Conservation (phyloP, 192 early-diverging fungal genomes). For the Mortierella hygrophila region DNA sequence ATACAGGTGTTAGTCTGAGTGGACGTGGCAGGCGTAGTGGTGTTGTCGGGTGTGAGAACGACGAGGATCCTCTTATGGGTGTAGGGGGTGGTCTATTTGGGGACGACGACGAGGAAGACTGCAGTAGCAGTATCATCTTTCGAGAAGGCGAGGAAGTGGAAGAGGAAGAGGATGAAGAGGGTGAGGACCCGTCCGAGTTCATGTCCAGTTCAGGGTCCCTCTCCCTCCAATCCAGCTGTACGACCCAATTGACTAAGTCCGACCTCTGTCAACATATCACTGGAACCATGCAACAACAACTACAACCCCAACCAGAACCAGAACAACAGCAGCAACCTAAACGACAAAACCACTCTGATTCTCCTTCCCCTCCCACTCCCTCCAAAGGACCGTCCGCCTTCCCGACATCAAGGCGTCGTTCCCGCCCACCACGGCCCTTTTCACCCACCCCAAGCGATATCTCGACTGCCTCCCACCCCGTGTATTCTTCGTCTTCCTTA, state of each 20-base stretch:
- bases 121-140: constrained; percentile 19
- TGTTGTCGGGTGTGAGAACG: neutral
- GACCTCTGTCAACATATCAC: constrained; percentile 6
- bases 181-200: constrained; percentile 19
- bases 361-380: neutral
- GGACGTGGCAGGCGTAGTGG: neutral
- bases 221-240: constrained; percentile 23
- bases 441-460: constrained; percentile 20
- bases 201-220: constrained; percentile 37
- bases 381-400: neutral
- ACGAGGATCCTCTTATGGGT: constrained; percentile 11
- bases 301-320: neutral
- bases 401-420: constrained; percentile 14
- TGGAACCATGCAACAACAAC: neutral
- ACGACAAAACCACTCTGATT: constrained; percentile 6
- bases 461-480: constrained; percentile 14
- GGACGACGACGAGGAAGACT: constrained; percentile 23
- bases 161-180: constrained; percentile 8
- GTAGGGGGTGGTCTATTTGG: constrained; percentile 20
- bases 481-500: neutral
- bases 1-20: neutral
- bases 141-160: neutral
- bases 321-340: constrained; percentile 9
- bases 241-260: constrained; percentile 35
- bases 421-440: constrained; percentile 14